Evolutionary conservation across 768 basidiomycete species (phyloP), one percentile per base, ranked within the genome.

Genomic region (Tricholoma sp.): DNA sequence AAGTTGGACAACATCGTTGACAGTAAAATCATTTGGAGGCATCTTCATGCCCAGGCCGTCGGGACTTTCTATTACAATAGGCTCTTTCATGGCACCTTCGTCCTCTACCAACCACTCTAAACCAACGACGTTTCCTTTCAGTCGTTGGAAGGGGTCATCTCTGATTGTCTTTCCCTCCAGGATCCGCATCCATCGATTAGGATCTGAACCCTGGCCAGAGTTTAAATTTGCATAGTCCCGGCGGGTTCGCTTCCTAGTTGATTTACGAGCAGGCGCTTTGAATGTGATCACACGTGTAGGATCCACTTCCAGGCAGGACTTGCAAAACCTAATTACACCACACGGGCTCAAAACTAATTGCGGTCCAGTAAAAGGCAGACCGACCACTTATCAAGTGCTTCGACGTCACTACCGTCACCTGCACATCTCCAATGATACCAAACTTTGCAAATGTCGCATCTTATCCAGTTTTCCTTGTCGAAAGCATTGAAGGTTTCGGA

Each of bases 31-130:
- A 8, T 71, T 61, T 1, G 78, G 71, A 2, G 95, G 95, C 86
- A 98, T 91, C 67, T 84, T 86, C 86, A 98, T 93, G 9, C 94
- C 95, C 45, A 98, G 74, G 5, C 91, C 88, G 12, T 91, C 88
- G 2, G 88, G 83, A 6, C 76, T 71, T 69, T 88, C 85, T 51
- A 98, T 82, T 27, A 98, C 74, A 59, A 97, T 80, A 0, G 94
- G 94, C 61, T 94, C 92, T 49, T 71, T 81, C 84, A 92, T 82
- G 4, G 92, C 91, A 53, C 71, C 75, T 24, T 84, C 79, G 63
- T 92, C 88, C 14, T 69, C 78, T 59, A 86, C 83, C 22, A 94
- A 64, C 94, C 93, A 95, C 53, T 86, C 80, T 41, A 84, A 61
- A 7, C 79, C 79, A n/a, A 94, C 77, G 10, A 88, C 84, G 24